phyloP scores from a whole-genome alignment of 495 filamentous ascomycete species.

The Trichoderma reesei region DNA sequence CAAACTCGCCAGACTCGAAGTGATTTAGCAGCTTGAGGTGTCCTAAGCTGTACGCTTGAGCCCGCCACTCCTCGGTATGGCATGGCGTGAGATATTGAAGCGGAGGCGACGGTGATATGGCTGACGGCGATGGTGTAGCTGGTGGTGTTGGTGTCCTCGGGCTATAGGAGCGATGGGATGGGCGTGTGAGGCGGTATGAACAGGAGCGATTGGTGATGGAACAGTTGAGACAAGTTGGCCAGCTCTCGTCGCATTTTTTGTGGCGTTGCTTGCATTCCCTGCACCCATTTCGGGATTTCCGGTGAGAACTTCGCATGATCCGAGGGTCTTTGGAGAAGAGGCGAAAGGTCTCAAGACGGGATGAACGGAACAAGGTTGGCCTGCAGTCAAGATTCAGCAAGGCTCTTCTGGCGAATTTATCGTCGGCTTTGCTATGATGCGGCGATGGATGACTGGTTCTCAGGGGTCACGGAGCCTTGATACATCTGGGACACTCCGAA shows the following conservation, averaged over 20 bases:
- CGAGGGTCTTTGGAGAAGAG: background rate
- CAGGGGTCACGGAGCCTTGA: too few relatives aligned
- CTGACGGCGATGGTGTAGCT: background rate
- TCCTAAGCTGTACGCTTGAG: slow-evolving; percentile 17
- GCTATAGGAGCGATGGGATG: background rate
- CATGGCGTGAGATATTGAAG: background rate
- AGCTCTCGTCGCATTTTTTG: slow-evolving; percentile 27
- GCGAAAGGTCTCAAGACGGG: background rate
- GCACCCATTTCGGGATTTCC: slow-evolving; percentile 19
- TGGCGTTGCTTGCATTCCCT: slow-evolving; percentile 26
- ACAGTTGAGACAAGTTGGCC: slow-evolving; percentile 22
- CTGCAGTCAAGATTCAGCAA: too few relatives aligned
- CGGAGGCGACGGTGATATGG: background rate
- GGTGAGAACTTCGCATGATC: slow-evolving; percentile 17
- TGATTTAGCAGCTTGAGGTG: slow-evolving; percentile 25
- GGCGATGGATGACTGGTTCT: too few relatives aligned
- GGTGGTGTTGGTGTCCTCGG: background rate
- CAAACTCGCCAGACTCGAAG: slow-evolving; percentile 11
- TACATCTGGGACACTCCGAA: too few relatives aligned
- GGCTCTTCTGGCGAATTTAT: too few relatives aligned
- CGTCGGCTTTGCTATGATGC: too few relatives aligned
- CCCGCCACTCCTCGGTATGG: background rate
- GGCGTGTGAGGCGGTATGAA: slow-evolving; percentile 14
- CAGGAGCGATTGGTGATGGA: slow-evolving; percentile 16
- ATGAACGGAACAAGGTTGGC: background rate